A percentile compares a stretch with the other conserved stretches of the same genome.
Evolutionary conservation across 371 early-diverging fungal species (phyloP).

Genomic region (Actinomortierella ambigua): DNA sequence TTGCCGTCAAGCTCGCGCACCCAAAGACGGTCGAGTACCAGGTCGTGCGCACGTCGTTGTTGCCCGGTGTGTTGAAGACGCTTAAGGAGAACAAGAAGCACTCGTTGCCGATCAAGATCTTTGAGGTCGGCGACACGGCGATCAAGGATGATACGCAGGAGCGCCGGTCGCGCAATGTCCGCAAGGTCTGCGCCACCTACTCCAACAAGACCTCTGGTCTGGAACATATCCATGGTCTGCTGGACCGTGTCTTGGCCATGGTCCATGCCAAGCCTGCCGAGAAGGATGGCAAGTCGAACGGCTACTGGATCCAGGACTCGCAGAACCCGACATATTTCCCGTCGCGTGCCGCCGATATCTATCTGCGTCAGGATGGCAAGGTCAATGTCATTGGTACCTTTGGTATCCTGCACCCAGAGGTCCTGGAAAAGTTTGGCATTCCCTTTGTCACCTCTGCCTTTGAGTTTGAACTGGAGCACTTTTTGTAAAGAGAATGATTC

Average conservation of each 20-base stretch:
- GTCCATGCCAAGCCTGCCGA: constrained; percentile 61
- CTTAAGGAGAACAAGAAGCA: constrained; percentile 90
- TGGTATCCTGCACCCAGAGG: constrained; percentile 95
- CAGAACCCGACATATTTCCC: constrained; percentile 88
- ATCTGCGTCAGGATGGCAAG: constrained; percentile 64
- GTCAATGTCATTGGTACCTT: constrained; percentile 78
- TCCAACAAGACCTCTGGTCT: constrained; percentile 90
- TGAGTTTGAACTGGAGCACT: constrained; percentile 96
- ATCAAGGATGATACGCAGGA: constrained; percentile 83
- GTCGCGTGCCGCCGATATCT: constrained; percentile 88
- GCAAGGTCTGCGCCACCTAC: constrained; percentile 90
- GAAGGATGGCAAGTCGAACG: constrained; percentile 49
- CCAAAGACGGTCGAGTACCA: constrained; percentile 97
- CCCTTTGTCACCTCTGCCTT: constrained; percentile 87
- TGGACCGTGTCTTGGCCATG: constrained; percentile 91
- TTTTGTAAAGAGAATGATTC: constrained; percentile 78
- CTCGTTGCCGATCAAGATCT: constrained; percentile 94
- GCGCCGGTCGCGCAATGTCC: constrained; percentile 90
- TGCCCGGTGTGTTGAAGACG: constrained; percentile 98
- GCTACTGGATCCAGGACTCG: constrained; percentile 87
- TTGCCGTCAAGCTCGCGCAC: constrained; percentile 92
- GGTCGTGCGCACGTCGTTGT: constrained; percentile 94
- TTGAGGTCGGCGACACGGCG: constrained; percentile 98
- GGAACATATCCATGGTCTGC: constrained; percentile 92
- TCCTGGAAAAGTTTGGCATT: constrained; percentile 86